Evolutionary conservation across 164 flowering plant genomes (phyloP), one percentile per base, ranked within the genome.

Genomic region (Macadamia integrifolia): DNA sequence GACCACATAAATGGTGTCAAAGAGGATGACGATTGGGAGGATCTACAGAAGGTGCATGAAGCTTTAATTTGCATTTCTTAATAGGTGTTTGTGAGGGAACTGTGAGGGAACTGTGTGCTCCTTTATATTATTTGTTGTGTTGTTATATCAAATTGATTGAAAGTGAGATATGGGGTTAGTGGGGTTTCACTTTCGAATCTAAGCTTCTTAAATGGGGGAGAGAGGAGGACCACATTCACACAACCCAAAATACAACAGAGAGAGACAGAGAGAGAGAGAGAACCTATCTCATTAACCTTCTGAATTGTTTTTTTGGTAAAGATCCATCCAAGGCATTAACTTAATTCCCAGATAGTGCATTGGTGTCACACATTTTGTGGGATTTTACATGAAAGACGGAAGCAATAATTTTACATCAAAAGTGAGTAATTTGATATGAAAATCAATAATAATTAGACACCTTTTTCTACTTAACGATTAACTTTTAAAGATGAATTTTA

Each of bases 161-260:
- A 18, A 71, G 70, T 15, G 50, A 66, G 15, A 13, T 32, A 48
- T 31, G 62, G 56, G 10, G 55, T 48, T 50, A 70, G 74, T 77
- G 71, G 76, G 73, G 60, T 67, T 65, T 69, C 68, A 69, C 74
- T 70, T 63, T 70, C 71, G 72, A 77, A 73, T 77, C 76, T 67
- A 66, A 69, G 30, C 23, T 2, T 44, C 40, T 35, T 62, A 28
- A 59, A 64, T 40, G 42, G 60, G 32, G 59, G 23, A 28, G 15
- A 17, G 57, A 17, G 57, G 18, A 13, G 57, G 57, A 53, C 57
- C 57, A 53, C 57, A 17, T 23, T 23, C 57, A 53, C 62, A 64
- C 65, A 69, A 52, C 71, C 58, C 11, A 57, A 23, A 23, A 6
- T 8, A 23, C 29, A 1, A 35, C 40, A 35, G 0, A 23, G 23